Percentiles rank a stretch among this genome's conserved stretches.
phyloP scores from a whole-genome alignment of 331 rosid genomes.

The Ulmus americana region DNA sequence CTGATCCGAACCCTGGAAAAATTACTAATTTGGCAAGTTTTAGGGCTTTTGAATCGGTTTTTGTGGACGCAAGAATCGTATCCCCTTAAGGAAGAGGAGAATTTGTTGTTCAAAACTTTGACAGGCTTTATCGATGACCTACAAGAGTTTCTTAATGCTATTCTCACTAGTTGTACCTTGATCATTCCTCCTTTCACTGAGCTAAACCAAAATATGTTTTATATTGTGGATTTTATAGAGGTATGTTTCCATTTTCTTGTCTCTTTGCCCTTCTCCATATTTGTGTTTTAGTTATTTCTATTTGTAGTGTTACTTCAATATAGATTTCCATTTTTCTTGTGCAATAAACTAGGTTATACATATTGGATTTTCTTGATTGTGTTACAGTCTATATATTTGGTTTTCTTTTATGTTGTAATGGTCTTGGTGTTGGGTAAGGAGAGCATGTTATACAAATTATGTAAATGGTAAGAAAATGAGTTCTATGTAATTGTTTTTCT shows the following conservation, averaged over 20 bases:
- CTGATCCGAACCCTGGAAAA: too few species aligned
- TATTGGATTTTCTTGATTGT: too few species aligned
- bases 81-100: slow-evolving; percentile 54
- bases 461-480: background rate
- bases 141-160: slow-evolving; percentile 77
- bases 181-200: slow-evolving; percentile 72
- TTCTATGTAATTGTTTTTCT: background rate
- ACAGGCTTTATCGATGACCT: slow-evolving; percentile 81
- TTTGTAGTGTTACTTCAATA: too few species aligned
- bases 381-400: too few species aligned
- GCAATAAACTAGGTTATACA: too few species aligned
- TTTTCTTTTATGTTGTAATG: too few species aligned
- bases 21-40: too few species aligned
- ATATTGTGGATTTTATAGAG: slow-evolving; percentile 55
- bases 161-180: slow-evolving; percentile 56
- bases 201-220: slow-evolving; percentile 49
- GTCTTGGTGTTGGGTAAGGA: too few species aligned
- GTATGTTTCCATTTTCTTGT: slow-evolving; percentile 28
- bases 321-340: too few species aligned
- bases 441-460: background rate
- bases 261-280: too few species aligned
- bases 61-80: slow-evolving; percentile 76
- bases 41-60: slow-evolving; percentile 71
- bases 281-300: background rate
- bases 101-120: slow-evolving; percentile 70